These are phyloP conservation scores for Scenedesmus sp. DNA, from an alignment of 163 green algal genomes.

Conservation along the genomic window DNA sequence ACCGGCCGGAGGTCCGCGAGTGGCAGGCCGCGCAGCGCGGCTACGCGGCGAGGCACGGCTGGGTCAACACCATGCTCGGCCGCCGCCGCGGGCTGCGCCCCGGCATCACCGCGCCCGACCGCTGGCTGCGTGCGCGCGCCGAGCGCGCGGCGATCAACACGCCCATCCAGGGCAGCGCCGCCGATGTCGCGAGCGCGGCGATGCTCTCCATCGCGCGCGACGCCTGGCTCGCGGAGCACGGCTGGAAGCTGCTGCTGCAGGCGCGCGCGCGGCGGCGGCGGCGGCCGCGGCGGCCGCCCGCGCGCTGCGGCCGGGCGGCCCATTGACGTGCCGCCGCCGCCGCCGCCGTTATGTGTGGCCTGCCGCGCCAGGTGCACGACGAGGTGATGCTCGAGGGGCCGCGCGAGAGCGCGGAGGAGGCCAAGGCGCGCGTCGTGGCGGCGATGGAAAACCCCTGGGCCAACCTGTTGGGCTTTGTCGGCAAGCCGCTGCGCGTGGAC, in stretches of 20 bases:
- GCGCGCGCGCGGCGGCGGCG: constrained; percentile 43
- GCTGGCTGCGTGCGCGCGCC: constrained; percentile 57
- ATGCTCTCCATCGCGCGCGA: constrained; percentile 89
- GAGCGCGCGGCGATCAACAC: constrained; percentile 98
- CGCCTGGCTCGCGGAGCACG: constrained; percentile 66
- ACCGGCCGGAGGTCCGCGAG: constrained; percentile 74
- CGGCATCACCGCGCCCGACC: constrained; percentile 55
- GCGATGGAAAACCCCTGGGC: constrained; percentile 92
- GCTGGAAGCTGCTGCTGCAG: constrained; percentile 86
- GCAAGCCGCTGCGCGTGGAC: constrained; percentile 85
- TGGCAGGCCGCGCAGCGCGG: constrained; percentile 76
- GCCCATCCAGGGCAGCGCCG: constrained; percentile 93
- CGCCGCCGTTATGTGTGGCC: too few relatives aligned
- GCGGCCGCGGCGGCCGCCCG: too few relatives aligned
- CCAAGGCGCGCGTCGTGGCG: constrained; percentile 75
- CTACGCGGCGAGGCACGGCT: constrained; percentile 10
- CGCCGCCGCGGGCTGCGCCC: constrained; percentile 79
- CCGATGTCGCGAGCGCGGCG: constrained; percentile 87
- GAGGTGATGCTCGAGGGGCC: constrained; percentile 99
- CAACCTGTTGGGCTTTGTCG: constrained; percentile 44
- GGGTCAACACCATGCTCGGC: constrained; percentile 81
- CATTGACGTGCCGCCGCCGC: too few relatives aligned
- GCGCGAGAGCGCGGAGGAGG: constrained; percentile 72
- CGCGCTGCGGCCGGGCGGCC: too few relatives aligned
- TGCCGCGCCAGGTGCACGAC: constrained; percentile 91